Percentiles rank a stretch among this genome's conserved stretches.
These are phyloP conservation scores for Halteria grandinella DNA, from an alignment of 73 alveolate species.

Conservation along the genomic window DNA sequence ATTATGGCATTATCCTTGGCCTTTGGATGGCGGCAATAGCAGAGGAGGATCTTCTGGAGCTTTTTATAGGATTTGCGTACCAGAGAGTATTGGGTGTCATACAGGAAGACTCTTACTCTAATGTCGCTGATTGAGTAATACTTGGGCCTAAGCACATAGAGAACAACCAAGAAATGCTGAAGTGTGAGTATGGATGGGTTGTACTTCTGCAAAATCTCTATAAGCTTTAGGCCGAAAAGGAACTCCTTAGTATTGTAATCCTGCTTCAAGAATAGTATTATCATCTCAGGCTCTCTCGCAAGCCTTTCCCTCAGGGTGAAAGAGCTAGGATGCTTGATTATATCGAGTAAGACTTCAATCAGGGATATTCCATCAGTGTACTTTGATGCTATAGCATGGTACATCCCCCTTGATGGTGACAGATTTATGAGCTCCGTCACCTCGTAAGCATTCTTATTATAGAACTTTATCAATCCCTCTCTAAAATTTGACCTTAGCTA, in stretches of 20 bases:
- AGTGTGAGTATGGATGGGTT: not conserved
- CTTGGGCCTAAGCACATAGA: too few relatives aligned
- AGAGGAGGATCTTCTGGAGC: too few relatives aligned
- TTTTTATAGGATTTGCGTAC: too few relatives aligned
- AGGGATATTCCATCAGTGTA: not conserved
- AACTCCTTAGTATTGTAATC: not conserved
- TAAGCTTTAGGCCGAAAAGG: constrained; percentile 5
- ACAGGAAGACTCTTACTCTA: too few relatives aligned
- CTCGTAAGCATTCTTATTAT: constrained; percentile 48
- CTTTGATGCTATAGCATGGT: too few relatives aligned
- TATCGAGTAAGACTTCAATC: constrained; percentile 2
- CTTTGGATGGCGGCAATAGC: not conserved
- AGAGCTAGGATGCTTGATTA: constrained; percentile 34
- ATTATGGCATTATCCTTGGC: not conserved
- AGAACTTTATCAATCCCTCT: constrained; percentile 48
- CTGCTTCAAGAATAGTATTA: not conserved
- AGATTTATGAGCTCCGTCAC: constrained; percentile 6
- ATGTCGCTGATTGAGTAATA: too few relatives aligned
- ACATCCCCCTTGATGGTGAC: too few relatives aligned
- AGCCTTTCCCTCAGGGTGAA: constrained; percentile 51
- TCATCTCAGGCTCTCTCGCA: constrained; percentile 41
- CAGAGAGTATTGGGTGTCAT: too few relatives aligned
- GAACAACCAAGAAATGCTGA: not conserved
- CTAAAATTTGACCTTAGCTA: constrained; percentile 41
- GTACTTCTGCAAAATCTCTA: constrained; percentile 5